Evolutionary conservation across 352 stramenopile genomes (phyloP), one percentile per base, ranked within the genome.

Genomic region (Phytophthora idaei): DNA sequence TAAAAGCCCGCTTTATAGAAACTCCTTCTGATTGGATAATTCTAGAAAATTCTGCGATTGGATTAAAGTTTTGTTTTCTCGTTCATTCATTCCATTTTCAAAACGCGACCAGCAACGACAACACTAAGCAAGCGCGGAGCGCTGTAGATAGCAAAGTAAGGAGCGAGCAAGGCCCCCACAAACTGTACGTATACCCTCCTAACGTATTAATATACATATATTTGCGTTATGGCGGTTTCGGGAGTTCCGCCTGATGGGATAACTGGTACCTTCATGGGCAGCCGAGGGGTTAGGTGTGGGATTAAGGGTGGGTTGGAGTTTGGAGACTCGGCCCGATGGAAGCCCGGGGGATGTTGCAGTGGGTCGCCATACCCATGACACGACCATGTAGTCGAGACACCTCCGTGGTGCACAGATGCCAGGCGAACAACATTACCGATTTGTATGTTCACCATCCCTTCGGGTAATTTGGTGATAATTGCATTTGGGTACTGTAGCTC

Each of bases 401-500:
- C 39, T 21, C 39, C 39, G 39, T 48, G 42, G 42, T 21, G 42
- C 3, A 21, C 42, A 48, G 42, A 5, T 21, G 42, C 42, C 17
- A 48, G 42, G 42, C 42, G 29, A n/a, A 48, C 42, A 48, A 29
- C 42, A 48, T 21, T 48, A 21, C 15, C 42, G 14, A 48, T 48
- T 48, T 48, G 42, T 9, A 48, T 48, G 42, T 48, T 48, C 42
- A 12, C 42, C n/a, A 12, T 28, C 34, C 34, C n/a, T 29, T 48
- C 17, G n/a, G n/a, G 15, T 48, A 39, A 48, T 48, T 48, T 29
- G 42, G 15, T 48, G n/a, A 48, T 48, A 28, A 48, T 29, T 48
- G 42, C 42, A 48, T 29, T 48, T 48, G 42, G 42, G 42, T 29
- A 48, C 42, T 48, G 17, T 48, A 48, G 42, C 15, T 48, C 17